Evolutionary conservation across 1,284 basidiomycete genomes (phyloP).

Genomic region (Earliella scabrosa): DNA sequence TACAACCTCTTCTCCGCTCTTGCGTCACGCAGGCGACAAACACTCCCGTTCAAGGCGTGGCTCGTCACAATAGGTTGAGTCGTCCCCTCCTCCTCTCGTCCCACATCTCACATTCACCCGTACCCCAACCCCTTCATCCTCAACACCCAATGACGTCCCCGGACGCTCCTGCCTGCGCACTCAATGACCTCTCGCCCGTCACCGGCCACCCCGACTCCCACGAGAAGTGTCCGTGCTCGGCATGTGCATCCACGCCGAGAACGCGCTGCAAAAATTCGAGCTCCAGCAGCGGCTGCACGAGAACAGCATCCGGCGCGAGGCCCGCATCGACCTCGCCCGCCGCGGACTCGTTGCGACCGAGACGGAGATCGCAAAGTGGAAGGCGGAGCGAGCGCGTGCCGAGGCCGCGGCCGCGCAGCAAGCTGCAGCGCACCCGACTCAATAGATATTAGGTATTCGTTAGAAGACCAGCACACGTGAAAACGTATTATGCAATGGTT

Average conservation of each 20-base stretch:
- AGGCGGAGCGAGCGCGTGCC: slow-evolving; percentile 38
- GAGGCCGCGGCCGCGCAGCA: background rate
- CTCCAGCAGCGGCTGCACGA: slow-evolving; percentile 66
- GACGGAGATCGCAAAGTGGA: slow-evolving; percentile 84
- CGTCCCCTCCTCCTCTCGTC: slow-evolving; percentile 20
- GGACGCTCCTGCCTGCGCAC: too few relatives aligned
- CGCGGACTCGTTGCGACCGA: slow-evolving; percentile 82
- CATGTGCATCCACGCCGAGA: slow-evolving; percentile 76
- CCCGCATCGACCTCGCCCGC: slow-evolving; percentile 73
- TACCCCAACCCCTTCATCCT: background rate
- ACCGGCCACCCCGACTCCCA: background rate
- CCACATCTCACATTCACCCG: background rate
- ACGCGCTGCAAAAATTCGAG: slow-evolving; percentile 76
- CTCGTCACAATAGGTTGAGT: slow-evolving; percentile 58
- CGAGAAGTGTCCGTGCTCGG: slow-evolving; percentile 63
- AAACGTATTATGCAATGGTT: too few relatives aligned
- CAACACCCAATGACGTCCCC: too few relatives aligned
- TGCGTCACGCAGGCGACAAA: slow-evolving; percentile 61
- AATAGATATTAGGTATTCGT: too few relatives aligned
- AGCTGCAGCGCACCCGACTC: background rate
- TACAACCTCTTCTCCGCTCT: background rate
- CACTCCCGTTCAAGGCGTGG: slow-evolving; percentile 82
- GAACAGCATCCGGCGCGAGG: slow-evolving; percentile 71
- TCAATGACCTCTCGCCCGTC: slow-evolving; percentile 3
- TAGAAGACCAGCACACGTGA: too few relatives aligned